Base-by-base conservation (phyloP, 768 basidiomycete genomes). In the Krasilnikovozyma curviuscula region DNA sequence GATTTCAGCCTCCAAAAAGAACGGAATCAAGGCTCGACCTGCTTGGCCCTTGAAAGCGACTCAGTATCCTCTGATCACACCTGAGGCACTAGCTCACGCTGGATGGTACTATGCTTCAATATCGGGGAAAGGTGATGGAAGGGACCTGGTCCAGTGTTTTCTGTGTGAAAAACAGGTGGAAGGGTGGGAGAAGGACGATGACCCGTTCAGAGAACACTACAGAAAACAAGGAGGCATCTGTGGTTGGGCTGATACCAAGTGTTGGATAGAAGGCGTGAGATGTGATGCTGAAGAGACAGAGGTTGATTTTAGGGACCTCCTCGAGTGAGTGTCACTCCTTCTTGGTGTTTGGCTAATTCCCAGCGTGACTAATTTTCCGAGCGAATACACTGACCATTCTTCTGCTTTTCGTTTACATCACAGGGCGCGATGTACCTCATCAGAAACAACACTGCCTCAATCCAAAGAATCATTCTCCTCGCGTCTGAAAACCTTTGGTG, bases 191-290 rank as follows among this genome's bases (percentile, higher is more conserved):
- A 70, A 69, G 38, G 67, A 74, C 0, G 88, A 97, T 56, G 82
- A 89, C 65, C 88, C 89, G 1, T 80, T 81, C 55, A 70, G 74
- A 33, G 78, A 91, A 32, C 89, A 97, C 58, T 78, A 71, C 62
- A 46, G 40, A 3, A 61, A 68, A 28, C 82, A 84, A 58, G 79
- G 79, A 55, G 68, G 59, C 40, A 64, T 63, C n/a, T 89, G 85
- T 63, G 69, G 77, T 5, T 93, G 86, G 85, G 86, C 83, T 1
- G 68, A 72, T 27, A 74, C 81, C 19, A 70, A 83, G 35, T 91
- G 88, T 63, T 78, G 78, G 21, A 49, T 81, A n/a, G 66, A 66
- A 29, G 44, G 44, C 19, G 37, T 10, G 30, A 40, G 27, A 37
- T 19, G 18, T 33, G 51, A 38, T 37, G 16, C 32, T 25, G n/a